These are phyloP conservation scores for Carpinus viminea DNA, from an alignment of 306 rosid genomes.

Conservation along the genomic window DNA sequence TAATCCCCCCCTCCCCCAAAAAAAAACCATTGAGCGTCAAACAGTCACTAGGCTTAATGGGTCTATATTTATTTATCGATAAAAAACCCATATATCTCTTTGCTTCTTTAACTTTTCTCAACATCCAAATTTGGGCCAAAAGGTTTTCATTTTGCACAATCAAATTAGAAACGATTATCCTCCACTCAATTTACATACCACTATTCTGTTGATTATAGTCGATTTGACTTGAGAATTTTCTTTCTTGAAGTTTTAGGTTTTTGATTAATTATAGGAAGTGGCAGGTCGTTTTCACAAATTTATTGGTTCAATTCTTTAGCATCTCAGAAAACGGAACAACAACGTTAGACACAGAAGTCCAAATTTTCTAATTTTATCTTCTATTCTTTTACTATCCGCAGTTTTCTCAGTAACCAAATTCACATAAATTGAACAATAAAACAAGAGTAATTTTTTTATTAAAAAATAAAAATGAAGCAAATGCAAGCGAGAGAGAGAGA, in stretches of 20 bases:
- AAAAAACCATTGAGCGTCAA: neutral
- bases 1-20: no score
- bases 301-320: no score
- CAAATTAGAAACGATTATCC: neutral
- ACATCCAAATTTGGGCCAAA: neutral
- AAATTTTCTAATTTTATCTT: neutral
- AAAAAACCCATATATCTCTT: no score
- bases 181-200: neutral
- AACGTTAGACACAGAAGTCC: neutral
- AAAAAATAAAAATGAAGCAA: neutral
- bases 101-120: no score
- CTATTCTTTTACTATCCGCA: neutral
- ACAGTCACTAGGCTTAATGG: neutral
- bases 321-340: neutral
- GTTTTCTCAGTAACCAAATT: neutral
- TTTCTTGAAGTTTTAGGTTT: neutral
- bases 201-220: neutral
- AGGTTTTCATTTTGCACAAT: neutral
- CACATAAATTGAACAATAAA: neutral
- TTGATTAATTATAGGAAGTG: neutral
- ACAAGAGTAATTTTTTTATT: neutral
- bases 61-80: neutral
- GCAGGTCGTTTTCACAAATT: neutral
- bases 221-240: neutral
- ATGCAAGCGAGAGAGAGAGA: neutral